These are phyloP conservation scores for Penicillium cataractarum DNA, from an alignment of 495 filamentous ascomycete genomes.

Conservation along the genomic window DNA sequence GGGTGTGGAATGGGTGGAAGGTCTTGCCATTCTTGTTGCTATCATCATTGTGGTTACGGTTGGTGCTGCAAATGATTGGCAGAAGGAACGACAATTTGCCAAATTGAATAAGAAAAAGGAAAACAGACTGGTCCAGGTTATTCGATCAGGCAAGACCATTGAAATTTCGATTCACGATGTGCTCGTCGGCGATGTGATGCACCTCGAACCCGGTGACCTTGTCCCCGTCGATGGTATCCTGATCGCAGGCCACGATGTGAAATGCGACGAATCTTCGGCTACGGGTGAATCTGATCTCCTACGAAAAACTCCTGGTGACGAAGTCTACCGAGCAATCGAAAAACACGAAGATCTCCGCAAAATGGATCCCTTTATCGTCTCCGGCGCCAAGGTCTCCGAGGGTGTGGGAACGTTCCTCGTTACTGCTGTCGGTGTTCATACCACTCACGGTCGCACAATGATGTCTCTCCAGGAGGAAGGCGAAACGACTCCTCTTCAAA, in stretches of 20 bases:
- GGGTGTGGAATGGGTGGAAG: conserved; percentile 77
- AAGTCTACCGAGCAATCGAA: conserved; percentile 81
- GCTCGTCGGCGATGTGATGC: conserved; percentile 81
- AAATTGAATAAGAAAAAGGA: conserved; percentile 75
- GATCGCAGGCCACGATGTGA: conserved; percentile 73
- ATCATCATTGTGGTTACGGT: conserved; percentile 77
- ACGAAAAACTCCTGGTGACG: conserved; percentile 70
- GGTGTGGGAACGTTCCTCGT: conserved; percentile 86
- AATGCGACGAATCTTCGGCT: conserved; percentile 81
- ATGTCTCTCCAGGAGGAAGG: conserved; percentile 89
- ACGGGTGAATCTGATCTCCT: conserved; percentile 86
- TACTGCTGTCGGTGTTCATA: conserved; percentile 85
- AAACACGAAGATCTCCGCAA: conserved; percentile 75
- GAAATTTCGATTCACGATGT: conserved; percentile 83
- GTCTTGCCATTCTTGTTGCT: conserved; percentile 75
- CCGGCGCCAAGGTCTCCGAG: conserved; percentile 89
- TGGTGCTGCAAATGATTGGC: conserved; percentile 75
- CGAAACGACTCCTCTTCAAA: conserved; percentile 92
- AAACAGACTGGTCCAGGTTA: conserved; percentile 70
- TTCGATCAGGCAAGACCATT: conserved; percentile 73
- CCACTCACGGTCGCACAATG: conserved; percentile 88
- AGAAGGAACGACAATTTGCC: conserved; percentile 79
- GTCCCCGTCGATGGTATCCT: conserved; percentile 80
- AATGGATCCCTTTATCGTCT: conserved; percentile 92
- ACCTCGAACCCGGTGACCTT: conserved; percentile 86